These are phyloP conservation scores for Neopestalotiopsis rosae DNA, from an alignment of 2,329 filamentous ascomycete genomes.

Conservation along the genomic window DNA sequence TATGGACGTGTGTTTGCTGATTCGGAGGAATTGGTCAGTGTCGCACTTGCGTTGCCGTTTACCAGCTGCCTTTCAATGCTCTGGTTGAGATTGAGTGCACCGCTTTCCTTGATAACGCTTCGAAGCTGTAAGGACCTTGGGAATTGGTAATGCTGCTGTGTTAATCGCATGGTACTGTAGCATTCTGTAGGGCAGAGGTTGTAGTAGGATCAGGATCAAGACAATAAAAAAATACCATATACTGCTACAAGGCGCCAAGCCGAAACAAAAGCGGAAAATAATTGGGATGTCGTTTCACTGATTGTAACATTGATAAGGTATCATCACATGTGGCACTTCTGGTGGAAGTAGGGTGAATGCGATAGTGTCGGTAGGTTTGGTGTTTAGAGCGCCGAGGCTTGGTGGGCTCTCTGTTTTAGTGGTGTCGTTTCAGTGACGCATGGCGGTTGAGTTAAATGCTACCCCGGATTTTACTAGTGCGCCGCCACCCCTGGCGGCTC, in stretches of 20 bases:
- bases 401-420: neutral
- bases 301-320: too few species aligned
- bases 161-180: neutral
- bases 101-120: constrained; percentile 41
- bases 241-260: too few species aligned
- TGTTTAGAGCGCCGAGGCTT: neutral
- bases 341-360: too few species aligned
- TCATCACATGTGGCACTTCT: too few species aligned
- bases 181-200: neutral
- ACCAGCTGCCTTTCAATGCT: constrained; percentile 72
- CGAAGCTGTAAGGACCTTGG: constrained; percentile 24
- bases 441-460: neutral
- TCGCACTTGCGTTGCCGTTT: constrained; percentile 75
- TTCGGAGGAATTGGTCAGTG: constrained; percentile 33
- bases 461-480: constrained; percentile 11
- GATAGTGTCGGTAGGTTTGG: neutral
- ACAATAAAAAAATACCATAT: too few species aligned
- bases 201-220: too few species aligned
- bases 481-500: neutral
- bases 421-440: constrained; percentile 5
- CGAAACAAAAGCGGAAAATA: too few species aligned
- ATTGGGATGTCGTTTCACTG: too few species aligned
- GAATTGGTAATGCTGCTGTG: neutral
- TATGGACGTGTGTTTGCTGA: neutral
- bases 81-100: constrained; percentile 80